A percentile compares a stretch with the other conserved stretches of the same genome.
These are phyloP conservation scores for Pogostemon cablin DNA, from an alignment of 257 asterid species.

Conservation along the genomic window DNA sequence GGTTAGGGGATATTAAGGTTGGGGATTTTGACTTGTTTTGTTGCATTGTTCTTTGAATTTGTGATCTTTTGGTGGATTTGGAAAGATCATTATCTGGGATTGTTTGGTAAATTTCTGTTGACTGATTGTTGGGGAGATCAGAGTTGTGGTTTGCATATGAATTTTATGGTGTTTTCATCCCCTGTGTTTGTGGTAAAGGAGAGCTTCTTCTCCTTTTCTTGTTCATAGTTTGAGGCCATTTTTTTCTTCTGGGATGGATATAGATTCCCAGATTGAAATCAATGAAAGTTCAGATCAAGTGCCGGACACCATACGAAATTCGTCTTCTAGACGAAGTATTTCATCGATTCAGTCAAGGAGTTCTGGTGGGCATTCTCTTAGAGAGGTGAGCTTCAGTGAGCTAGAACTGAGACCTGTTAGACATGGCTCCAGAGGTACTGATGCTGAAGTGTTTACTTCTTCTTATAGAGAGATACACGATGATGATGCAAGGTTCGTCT, in stretches of 20 bases:
- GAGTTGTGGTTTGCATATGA: slow-evolving; percentile 14
- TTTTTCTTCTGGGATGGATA: slow-evolving; percentile 53
- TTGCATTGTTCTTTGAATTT: slow-evolving; percentile 5
- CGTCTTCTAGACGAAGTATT: slow-evolving; percentile 54
- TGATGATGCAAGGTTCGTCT: slow-evolving; percentile 79
- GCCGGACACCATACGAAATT: slow-evolving; percentile 44
- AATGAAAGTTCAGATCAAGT: slow-evolving; percentile 39
- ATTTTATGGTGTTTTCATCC: slow-evolving; percentile 10
- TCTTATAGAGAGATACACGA: slow-evolving; percentile 85
- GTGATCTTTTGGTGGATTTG: slow-evolving; percentile 34
- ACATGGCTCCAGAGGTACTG: slow-evolving; percentile 76
- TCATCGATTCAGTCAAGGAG: slow-evolving; percentile 55
- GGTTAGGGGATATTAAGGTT: too few species aligned
- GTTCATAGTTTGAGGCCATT: slow-evolving; percentile 38
- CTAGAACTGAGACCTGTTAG: slow-evolving; percentile 56
- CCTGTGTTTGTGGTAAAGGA: neutral
- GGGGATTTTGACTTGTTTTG: too few species aligned
- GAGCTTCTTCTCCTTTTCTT: slow-evolving; percentile 24
- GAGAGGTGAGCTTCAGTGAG: slow-evolving; percentile 67
- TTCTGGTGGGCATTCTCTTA: slow-evolving; percentile 59
- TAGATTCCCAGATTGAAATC: slow-evolving; percentile 47
- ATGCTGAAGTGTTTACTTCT: slow-evolving; percentile 64
- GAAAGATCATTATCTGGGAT: slow-evolving; percentile 41
- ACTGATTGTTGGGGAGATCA: slow-evolving; percentile 1
- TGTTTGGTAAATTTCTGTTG: slow-evolving; percentile 30